Percentiles rank a stretch among this genome's conserved stretches.
phyloP scores from a whole-genome alignment of 176 grass and related monocot species.

The Oryza meridionalis region DNA sequence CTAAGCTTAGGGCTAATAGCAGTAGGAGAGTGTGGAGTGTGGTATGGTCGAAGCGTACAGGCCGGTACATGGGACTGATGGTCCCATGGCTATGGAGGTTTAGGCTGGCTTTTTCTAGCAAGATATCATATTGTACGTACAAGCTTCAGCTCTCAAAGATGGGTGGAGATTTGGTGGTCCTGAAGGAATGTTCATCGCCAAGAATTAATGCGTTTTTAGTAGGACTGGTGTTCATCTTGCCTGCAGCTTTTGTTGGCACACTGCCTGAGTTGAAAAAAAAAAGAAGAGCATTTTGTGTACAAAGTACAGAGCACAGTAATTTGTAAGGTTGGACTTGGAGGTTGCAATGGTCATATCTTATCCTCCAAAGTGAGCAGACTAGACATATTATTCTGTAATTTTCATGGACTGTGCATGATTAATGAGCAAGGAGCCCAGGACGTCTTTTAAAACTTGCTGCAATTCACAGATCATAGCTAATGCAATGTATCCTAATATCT shows the following conservation, averaged over 20 bases:
- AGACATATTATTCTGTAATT: not conserved
- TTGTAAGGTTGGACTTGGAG: not conserved
- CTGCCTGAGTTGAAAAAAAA: not conserved
- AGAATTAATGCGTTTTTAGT: slow-evolving; percentile 26
- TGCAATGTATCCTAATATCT: not conserved
- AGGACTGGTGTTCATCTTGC: slow-evolving; percentile 32
- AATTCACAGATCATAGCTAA: not conserved
- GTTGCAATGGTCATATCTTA: not conserved
- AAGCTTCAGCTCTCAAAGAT: slow-evolving; percentile 22
- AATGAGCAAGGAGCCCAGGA: not conserved
- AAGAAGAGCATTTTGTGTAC: not conserved
- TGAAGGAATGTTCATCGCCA: slow-evolving; percentile 16
- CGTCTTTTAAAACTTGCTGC: not conserved
- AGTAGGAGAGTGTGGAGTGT: not conserved
- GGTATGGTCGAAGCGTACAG: not conserved
- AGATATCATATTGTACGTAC: not conserved
- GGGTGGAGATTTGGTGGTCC: slow-evolving; percentile 43
- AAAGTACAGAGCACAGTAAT: not conserved
- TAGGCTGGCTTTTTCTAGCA: slow-evolving; percentile 27
- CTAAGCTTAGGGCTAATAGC: too few species aligned
- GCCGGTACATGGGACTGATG: not conserved
- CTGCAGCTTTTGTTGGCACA: not conserved
- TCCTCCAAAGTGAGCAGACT: not conserved
- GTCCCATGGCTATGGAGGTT: slow-evolving; percentile 38
- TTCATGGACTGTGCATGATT: not conserved